Percentiles rank a stretch among this genome's conserved stretches.
phyloP scores from a whole-genome alignment of 2,329 filamentous ascomycete species.

The Fusarium sp. region DNA sequence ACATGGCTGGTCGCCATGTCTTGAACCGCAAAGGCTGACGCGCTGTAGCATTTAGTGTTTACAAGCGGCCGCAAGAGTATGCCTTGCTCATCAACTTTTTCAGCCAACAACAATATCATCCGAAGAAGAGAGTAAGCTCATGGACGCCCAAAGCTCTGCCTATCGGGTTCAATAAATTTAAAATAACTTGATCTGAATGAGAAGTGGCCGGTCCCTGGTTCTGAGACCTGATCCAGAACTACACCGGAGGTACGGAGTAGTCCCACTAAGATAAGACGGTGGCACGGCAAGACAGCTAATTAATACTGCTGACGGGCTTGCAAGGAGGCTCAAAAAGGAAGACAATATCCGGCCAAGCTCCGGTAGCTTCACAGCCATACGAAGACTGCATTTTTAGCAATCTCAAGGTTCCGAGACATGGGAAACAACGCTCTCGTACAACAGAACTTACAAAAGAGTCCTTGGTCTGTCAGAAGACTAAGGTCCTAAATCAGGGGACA shows the following conservation, averaged over 20 bases:
- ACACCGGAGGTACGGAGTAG: background rate
- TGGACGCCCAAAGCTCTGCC: background rate
- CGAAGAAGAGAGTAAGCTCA: background rate
- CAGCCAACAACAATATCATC: background rate
- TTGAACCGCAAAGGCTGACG: background rate
- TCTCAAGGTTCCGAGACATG: background rate
- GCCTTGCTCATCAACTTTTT: background rate
- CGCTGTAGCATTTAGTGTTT: background rate
- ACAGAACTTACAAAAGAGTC: background rate
- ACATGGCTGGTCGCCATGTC: background rate
- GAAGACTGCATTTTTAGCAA: background rate
- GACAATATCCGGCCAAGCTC: constrained; percentile 10
- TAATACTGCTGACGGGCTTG: constrained; percentile 13
- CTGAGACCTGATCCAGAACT: background rate
- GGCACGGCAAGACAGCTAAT: background rate
- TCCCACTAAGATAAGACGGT: background rate
- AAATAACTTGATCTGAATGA: background rate
- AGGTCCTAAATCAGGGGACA: background rate
- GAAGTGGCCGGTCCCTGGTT: background rate
- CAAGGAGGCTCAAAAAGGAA: background rate
- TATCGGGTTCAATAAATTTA: background rate
- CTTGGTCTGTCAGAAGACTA: background rate
- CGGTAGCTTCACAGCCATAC: constrained; percentile 9
- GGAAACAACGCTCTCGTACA: background rate
- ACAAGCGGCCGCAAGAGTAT: background rate